These are phyloP conservation scores for Avena sativa DNA, from an alignment of 176 grass and related monocot species.

Conservation along the genomic window DNA sequence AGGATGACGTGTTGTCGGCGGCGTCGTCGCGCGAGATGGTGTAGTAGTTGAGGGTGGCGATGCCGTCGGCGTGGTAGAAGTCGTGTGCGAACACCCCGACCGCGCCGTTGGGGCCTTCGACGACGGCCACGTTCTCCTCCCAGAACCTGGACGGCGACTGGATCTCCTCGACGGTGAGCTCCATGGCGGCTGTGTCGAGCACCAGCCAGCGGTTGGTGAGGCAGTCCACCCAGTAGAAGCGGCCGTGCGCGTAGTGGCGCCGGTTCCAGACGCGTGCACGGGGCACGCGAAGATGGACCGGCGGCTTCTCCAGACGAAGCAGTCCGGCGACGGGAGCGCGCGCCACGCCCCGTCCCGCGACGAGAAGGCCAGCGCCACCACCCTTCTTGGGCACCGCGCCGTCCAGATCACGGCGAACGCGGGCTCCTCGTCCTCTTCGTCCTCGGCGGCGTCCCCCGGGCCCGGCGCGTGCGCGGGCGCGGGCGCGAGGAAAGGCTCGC, in stretches of 20 bases:
- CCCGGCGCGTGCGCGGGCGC: neutral
- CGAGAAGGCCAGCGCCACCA: conserved; percentile 48
- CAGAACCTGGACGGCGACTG: conserved; percentile 41
- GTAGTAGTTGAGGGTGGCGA: conserved; percentile 47
- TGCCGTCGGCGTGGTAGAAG: conserved; percentile 46
- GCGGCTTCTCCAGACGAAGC: conserved; percentile 36
- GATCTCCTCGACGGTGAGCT: conserved; percentile 30
- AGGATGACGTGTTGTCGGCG: neutral
- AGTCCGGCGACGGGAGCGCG: conserved; percentile 42
- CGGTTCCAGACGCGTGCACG: conserved; percentile 50
- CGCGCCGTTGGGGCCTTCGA: conserved; percentile 6
- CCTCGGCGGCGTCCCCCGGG: neutral
- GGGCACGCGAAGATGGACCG: conserved; percentile 41
- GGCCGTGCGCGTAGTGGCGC: conserved; percentile 56
- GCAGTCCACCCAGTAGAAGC: conserved; percentile 64
- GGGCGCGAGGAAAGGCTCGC: conserved; percentile 52
- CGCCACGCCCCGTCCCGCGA: conserved; percentile 46
- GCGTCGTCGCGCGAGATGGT: neutral
- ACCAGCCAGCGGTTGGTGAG: conserved; percentile 48
- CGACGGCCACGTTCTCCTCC: conserved; percentile 53
- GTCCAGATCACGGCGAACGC: conserved; percentile 55
- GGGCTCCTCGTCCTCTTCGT: neutral
- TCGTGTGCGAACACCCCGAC: conserved; percentile 53
- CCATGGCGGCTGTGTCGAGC: conserved; percentile 46
- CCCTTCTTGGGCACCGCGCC: conserved; percentile 35